Conservation (phyloP, 2,329 filamentous ascomycete species). For the Dactylellina leptospora region DNA sequence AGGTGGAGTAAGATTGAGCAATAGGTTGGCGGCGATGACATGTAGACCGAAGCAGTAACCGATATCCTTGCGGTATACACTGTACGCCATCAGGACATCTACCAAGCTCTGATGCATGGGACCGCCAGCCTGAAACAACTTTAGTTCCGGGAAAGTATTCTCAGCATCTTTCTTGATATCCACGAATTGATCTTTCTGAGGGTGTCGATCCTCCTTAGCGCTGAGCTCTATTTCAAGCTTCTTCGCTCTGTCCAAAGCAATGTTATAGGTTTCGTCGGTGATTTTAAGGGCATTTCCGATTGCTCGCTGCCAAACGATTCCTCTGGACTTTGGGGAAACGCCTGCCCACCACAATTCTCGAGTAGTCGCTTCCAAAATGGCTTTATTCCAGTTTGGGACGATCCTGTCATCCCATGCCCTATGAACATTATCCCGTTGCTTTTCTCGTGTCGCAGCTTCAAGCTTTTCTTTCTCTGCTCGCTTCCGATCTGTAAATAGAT, state of each 20-base stretch:
- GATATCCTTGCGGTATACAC: constrained; percentile 83
- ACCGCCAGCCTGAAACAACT: constrained; percentile 59
- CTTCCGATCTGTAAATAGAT: constrained; percentile 60
- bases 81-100: constrained; percentile 79
- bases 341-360: constrained; percentile 85
- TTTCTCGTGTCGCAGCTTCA: constrained; percentile 61
- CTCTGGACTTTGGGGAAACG: constrained; percentile 74
- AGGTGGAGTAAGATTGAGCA: constrained; percentile 72
- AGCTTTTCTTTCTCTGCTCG: constrained; percentile 61
- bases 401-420: constrained; percentile 79
- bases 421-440: constrained; percentile 64
- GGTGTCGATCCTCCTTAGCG: constrained; percentile 59
- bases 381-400: constrained; percentile 76
- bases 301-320: constrained; percentile 74
- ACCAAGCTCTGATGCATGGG: constrained; percentile 74
- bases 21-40: constrained; percentile 75
- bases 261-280: constrained; percentile 72
- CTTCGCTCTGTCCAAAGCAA: constrained; percentile 74
- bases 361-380: constrained; percentile 74
- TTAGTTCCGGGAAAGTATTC: constrained; percentile 71
- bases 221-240: constrained; percentile 69
- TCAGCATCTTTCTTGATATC: constrained; percentile 67
- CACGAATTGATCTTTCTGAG: constrained; percentile 56
- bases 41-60: constrained; percentile 79
- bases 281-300: constrained; percentile 78